Base-by-base conservation (phyloP, 2,329 filamentous ascomycete genomes). In the Venturiaceae sp. region DNA sequence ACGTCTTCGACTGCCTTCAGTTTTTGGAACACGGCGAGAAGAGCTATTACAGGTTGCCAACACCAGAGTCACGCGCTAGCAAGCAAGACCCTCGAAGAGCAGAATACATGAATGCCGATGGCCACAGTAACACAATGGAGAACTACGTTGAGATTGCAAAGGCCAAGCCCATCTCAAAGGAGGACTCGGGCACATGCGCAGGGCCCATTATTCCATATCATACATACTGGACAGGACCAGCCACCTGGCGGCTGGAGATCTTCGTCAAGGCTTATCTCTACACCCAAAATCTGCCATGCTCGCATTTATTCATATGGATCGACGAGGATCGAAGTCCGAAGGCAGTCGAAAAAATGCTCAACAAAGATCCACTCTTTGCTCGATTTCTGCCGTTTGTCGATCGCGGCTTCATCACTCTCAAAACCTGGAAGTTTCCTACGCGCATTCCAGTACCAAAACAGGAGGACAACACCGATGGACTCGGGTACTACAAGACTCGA, bases 231-330 rank as follows among this genome's bases (percentile, higher is more conserved):
- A 80, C 78, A 7, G 80, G 80, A 3, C 76, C 78, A 8, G 78
- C 79, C 3, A 81, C 78, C 3, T 82, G 80, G 80, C 71, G 80
- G 46, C 77, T 82, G 44, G 80, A 82, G 63, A 70, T 79, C 32
- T 82, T 82, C 63, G 69, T 82, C 69, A 82, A 82, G 69, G 77
- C 76, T 58, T 80, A 82, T 64, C 73, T 82, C 1, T 77, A 82
- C 65, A 81, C 79, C 1, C 80, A 82, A 61, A 81, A 82, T 60
- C 67, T 82, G 28, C 75, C 80, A 9, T 82, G 80, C 64, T 79
- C 76, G 33, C 72, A 77, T 33, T 69, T 82, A 6, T 79, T 73
- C 68, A 64, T 82, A 4, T 82, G 80, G 80, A 69, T 82, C 13
- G 80, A 82, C 64, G 74, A 75, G 33, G 80, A 82, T 64, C 72